These are phyloP conservation scores for Crithidia bombi DNA, from an alignment of 208 protist species.

Conservation along the genomic window DNA sequence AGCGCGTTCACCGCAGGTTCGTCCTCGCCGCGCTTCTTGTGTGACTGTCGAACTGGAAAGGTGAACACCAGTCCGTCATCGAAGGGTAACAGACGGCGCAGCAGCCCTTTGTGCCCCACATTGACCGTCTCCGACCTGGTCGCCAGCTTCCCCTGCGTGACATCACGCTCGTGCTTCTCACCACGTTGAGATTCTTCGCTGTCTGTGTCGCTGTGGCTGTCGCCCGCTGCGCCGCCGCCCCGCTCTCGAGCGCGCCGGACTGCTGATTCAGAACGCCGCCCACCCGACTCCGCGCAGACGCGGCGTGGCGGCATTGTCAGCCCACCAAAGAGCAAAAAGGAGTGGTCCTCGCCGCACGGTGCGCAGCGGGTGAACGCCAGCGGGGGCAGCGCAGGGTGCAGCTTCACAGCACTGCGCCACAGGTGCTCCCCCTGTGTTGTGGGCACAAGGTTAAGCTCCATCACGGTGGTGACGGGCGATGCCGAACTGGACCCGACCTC, in stretches of 20 bases:
- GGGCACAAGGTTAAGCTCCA: constrained; percentile 72
- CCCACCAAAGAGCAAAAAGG: constrained; percentile 80
- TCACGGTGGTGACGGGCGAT: constrained; percentile 32
- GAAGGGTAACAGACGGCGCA: constrained; percentile 39
- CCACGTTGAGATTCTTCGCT: not conserved
- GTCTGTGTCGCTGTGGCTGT: constrained; percentile 9
- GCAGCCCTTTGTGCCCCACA: constrained; percentile 23
- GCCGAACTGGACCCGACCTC: constrained; percentile 23
- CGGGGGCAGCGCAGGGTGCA: constrained; percentile 55
- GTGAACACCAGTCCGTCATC: constrained; percentile 74
- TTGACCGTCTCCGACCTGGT: not conserved
- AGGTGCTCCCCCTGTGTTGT: constrained; percentile 55
- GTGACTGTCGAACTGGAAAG: constrained; percentile 43
- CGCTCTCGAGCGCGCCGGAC: not conserved
- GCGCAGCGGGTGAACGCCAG: constrained; percentile 63
- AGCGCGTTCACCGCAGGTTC: constrained; percentile 62
- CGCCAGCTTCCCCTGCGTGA: not conserved
- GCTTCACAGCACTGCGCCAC: constrained; percentile 42
- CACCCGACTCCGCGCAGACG: not conserved
- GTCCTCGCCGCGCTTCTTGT: constrained; percentile 16
- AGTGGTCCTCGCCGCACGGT: constrained; percentile 77
- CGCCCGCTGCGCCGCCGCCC: not conserved
- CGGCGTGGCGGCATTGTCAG: constrained; percentile 43
- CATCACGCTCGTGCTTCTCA: not conserved
- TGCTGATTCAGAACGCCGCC: constrained; percentile 17